Evolutionary conservation across 2,329 filamentous ascomycete species (phyloP).

Genomic region (Scleromitrula shiraiana): DNA sequence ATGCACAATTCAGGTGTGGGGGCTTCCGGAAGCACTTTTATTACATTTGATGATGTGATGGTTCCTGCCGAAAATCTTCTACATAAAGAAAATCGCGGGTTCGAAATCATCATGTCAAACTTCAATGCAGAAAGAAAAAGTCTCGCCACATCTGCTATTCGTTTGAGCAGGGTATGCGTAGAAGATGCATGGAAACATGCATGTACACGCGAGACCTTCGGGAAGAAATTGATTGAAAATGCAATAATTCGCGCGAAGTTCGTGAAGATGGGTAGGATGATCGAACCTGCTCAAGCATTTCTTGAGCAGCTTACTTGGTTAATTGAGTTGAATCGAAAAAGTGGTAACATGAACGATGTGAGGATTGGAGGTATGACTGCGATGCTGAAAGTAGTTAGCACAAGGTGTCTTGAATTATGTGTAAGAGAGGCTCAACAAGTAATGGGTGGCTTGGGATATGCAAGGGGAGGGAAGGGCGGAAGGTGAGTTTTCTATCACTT

Average conservation of each 20-base stretch:
- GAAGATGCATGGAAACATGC: conserved; percentile 46
- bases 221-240: conserved; percentile 47
- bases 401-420: conserved; percentile 43
- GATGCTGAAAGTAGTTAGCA: conserved; percentile 43
- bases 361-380: conserved; percentile 45
- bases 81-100: conserved; percentile 46
- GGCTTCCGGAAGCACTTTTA: conserved; percentile 48
- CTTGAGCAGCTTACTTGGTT: conserved; percentile 49
- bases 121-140: conserved; percentile 53
- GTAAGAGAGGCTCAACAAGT: conserved; percentile 48
- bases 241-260: conserved; percentile 54
- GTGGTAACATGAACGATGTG: conserved; percentile 25
- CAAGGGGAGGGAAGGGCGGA: conserved; percentile 40
- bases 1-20: conserved; percentile 61
- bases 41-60: conserved; percentile 46
- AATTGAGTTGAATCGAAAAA: conserved; percentile 21
- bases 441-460: conserved; percentile 44
- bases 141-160: conserved; percentile 48
- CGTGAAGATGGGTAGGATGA: conserved; percentile 47
- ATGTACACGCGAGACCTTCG: conserved; percentile 47
- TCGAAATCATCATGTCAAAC: conserved; percentile 51
- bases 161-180: conserved; percentile 48
- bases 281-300: conserved; percentile 55
- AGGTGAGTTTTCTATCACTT: conserved; percentile 16
- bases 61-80: conserved; percentile 47